Percentiles rank a stretch among this genome's conserved stretches.
These are phyloP conservation scores for Chamaecyparis obtusa DNA, from an alignment of 75 land plant genomes.

Conservation along the genomic window DNA sequence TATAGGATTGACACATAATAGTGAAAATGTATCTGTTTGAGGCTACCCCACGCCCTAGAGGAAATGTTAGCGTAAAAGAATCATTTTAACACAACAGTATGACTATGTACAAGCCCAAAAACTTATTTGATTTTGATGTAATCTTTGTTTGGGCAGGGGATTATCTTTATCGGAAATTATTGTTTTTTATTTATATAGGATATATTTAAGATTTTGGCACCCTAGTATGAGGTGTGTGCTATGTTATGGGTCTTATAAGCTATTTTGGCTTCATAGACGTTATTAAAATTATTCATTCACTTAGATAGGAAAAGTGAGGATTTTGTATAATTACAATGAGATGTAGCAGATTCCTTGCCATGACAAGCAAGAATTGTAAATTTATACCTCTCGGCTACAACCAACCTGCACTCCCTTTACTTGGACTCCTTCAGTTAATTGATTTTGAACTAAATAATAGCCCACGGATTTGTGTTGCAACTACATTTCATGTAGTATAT, in stretches of 20 bases:
- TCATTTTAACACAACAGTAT: neutral
- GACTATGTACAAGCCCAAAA: neutral
- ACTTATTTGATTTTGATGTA: neutral
- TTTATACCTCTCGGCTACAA: neutral
- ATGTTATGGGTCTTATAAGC: no score
- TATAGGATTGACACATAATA: no score
- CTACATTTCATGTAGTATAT: neutral
- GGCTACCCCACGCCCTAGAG: no score
- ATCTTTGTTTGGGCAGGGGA: no score
- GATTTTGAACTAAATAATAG: neutral
- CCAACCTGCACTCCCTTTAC: neutral
- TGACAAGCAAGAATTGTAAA: neutral
- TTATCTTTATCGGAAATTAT: neutral
- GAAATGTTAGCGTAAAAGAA: no score
- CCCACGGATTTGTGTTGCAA: neutral
- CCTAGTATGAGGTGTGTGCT: no score
- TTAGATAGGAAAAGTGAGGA: neutral
- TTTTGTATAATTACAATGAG: neutral
- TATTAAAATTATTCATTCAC: no score
- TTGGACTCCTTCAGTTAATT: no score
- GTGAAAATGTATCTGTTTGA: no score
- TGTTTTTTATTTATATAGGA: no score
- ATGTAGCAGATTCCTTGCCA: neutral
- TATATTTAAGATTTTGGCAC: no score
- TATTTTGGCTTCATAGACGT: no score